Percentiles rank a stretch among this genome's conserved stretches.
phyloP scores from a whole-genome alignment of 495 filamentous ascomycete species.

The Friedmanniomyces endolithicus region DNA sequence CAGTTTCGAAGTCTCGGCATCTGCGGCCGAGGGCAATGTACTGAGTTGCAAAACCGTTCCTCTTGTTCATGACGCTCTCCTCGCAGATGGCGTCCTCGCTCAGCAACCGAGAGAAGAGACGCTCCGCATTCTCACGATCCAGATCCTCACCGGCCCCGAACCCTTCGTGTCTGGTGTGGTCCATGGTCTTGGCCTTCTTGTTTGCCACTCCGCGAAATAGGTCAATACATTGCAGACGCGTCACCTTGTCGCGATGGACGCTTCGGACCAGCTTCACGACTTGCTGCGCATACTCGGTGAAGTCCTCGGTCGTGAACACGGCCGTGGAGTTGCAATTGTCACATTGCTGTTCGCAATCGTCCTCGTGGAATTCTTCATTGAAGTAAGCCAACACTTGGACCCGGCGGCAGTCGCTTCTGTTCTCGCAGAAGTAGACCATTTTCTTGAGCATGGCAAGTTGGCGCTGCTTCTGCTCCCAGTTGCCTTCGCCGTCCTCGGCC shows the following conservation, averaged over 20 bases:
- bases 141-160: constrained; percentile 45
- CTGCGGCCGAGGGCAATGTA: constrained; percentile 47
- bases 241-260: constrained; percentile 32
- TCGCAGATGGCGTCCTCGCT: constrained; percentile 50
- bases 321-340: constrained; percentile 72
- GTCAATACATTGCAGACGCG: constrained; percentile 44
- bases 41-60: constrained; percentile 45
- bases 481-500: constrained; percentile 68
- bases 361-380: constrained; percentile 61
- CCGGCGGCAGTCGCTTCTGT: constrained; percentile 69
- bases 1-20: constrained; percentile 39
- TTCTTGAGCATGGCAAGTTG: constrained; percentile 73
- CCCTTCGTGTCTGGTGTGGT: constrained; percentile 38
- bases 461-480: constrained; percentile 61
- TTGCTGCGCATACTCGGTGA: constrained; percentile 56
- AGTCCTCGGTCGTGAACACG: constrained; percentile 57
- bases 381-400: constrained; percentile 87
- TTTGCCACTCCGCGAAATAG: constrained; percentile 45
- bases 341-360: constrained; percentile 60
- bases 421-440: constrained; percentile 79
- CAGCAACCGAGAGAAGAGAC: constrained; percentile 50
- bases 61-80: constrained; percentile 48
- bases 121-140: constrained; percentile 49
- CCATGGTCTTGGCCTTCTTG: constrained; percentile 38
- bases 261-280: constrained; percentile 54